Conservation (phyloP, 179 eudicot species). For the Amaranthus tricolor region DNA sequence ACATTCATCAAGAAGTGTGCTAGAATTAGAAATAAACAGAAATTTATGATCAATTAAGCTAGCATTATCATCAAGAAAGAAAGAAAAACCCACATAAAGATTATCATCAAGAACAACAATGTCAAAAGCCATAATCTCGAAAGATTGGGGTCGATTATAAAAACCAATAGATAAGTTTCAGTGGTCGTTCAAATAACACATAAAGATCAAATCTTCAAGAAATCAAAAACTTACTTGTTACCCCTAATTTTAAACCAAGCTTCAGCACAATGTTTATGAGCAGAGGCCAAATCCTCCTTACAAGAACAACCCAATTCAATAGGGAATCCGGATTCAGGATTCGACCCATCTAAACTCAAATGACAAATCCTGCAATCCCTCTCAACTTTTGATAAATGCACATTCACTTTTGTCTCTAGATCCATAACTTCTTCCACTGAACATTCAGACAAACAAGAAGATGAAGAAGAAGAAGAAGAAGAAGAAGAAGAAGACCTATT, state of each 20-base stretch:
- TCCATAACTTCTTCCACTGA: conserved; percentile 46
- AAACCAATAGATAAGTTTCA: no score
- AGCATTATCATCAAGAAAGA: no score
- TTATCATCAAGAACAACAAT: no score
- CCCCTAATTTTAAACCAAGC: conserved; percentile 89
- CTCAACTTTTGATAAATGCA: conserved; percentile 40
- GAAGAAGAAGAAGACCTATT: conserved; percentile 31
- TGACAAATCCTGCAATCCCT: conserved; percentile 82
- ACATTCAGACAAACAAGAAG: conserved; percentile 35
- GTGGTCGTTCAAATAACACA: neutral
- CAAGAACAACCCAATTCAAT: conserved; percentile 81
- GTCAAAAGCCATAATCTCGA: no score
- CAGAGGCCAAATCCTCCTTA: conserved; percentile 83
- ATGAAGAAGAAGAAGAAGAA: conserved; percentile 25
- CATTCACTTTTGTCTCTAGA: conserved; percentile 32
- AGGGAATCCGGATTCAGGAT: conserved; percentile 48
- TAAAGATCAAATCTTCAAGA: conserved; percentile 4
- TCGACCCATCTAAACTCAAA: conserved; percentile 56
- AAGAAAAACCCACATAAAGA: no score
- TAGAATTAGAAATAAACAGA: neutral
- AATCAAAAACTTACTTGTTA: conserved; percentile 52
- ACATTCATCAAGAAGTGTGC: neutral
- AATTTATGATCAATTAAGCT: conserved; percentile 2
- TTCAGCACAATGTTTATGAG: conserved; percentile 88
- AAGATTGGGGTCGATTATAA: no score